phyloP scores from a whole-genome alignment of 2,329 filamentous ascomycete genomes.

The Polytolypa hystricis region DNA sequence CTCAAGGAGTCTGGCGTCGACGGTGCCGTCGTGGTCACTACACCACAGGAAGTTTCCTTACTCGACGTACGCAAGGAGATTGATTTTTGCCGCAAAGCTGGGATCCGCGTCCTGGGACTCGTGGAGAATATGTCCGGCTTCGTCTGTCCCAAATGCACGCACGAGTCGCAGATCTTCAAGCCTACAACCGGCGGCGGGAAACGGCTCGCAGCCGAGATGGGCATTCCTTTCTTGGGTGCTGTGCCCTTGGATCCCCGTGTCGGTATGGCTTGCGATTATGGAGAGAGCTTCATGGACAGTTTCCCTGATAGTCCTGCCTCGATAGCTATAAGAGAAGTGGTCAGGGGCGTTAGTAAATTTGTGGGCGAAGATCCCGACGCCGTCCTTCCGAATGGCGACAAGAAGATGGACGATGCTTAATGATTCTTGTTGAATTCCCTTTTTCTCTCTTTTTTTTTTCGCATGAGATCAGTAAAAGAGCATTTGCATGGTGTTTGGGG shows the following conservation, averaged over 20 bases:
- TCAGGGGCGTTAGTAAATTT: conserved; percentile 57
- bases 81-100: conserved; percentile 92
- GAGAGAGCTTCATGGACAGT: conserved; percentile 91
- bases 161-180: conserved; percentile 72
- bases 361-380: conserved; percentile 52
- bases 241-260: conserved; percentile 90
- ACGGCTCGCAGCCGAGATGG: conserved; percentile 72
- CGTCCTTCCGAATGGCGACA: too few relatives aligned
- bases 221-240: conserved; percentile 75
- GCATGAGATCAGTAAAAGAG: too few relatives aligned
- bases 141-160: conserved; percentile 83
- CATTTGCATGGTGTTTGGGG: too few relatives aligned
- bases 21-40: conserved; percentile 85
- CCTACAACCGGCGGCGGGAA: conserved; percentile 81
- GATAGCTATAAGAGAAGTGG: conserved; percentile 66
- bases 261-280: conserved; percentile 92
- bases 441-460: too few relatives aligned
- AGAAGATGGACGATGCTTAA: too few relatives aligned
- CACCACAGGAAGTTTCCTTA: conserved; percentile 84
- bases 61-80: conserved; percentile 95
- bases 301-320: conserved; percentile 92
- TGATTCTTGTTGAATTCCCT: too few relatives aligned
- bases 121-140: conserved; percentile 99
- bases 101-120: conserved; percentile 74
- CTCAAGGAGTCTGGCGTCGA: conserved; percentile 86